Evolutionary conservation across 2,329 filamentous ascomycete species (phyloP), one percentile per base, ranked within the genome.

Genomic region (Ophiostoma tasmaniense): DNA sequence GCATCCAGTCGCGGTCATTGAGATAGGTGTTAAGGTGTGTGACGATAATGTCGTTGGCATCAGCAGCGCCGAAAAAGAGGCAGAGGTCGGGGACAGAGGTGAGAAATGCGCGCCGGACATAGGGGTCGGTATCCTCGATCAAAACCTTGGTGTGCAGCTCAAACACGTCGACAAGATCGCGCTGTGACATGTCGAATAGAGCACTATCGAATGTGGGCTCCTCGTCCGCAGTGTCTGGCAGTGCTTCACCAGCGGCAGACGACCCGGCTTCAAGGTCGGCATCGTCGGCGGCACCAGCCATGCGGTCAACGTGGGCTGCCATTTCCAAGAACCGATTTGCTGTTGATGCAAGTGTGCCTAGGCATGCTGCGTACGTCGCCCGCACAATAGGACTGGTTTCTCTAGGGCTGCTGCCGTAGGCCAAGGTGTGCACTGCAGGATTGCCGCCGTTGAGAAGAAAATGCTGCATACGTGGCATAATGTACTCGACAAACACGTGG

Each of bases 21-120:
- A 99, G 81, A 75, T 99, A 99, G 0, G 95, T 99, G 76, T 98
- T 98, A 35, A 99, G 82, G 79, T 99, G 95, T 39, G 93, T 96
- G 28, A 99, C 81, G 20, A 99, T 89, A n/a, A 99, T 92, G 76
- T 99, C 95, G 76, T 96, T 97, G 0, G 94, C 90, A 75, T 93
- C 90, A n/a, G 89, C 85, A 71, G 91, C 93, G 2, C 92, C 93
- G 73, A 99, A 98, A 78, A 99, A 98, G 73, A 97, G 88, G 76
- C 95, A 99, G 1, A 99, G 83, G 71, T 93, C 91, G 0, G 93
- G 90, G 0, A 99, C 93, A 8, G 95, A 98, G 10, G 90, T 90
- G 62, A 99, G 81, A 75, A 99, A 97, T 0, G 95, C 93, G 70
- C 95, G 86, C 62, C 93, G 90, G 28, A 99, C 96, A 45, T 91